Evolutionary conservation across 208 protist species (phyloP).

Genomic region (Leishmania martiniquensis): DNA sequence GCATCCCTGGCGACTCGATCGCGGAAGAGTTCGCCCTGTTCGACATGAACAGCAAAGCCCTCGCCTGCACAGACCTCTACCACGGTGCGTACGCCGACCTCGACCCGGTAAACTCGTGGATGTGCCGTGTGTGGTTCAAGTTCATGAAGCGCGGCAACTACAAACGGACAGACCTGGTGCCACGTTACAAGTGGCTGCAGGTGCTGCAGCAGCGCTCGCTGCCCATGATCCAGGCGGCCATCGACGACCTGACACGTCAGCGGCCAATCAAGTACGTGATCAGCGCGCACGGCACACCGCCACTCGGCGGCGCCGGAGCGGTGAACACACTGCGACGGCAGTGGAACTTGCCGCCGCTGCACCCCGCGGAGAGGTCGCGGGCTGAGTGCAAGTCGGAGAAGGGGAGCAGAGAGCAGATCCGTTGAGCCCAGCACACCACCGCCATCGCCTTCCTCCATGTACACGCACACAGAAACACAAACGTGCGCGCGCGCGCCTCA

Average conservation of each 20-base stretch:
- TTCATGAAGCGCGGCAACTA: conserved; percentile 85
- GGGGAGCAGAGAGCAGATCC: background rate
- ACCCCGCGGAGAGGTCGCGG: conserved; percentile 15
- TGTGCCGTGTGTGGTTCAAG: conserved; percentile 92
- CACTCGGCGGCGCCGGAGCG: conserved; percentile 39
- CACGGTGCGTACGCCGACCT: conserved; percentile 83
- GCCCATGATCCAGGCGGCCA: conserved; percentile 32
- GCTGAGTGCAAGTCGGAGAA: background rate
- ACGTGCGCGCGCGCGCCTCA: background rate
- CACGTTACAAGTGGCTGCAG: conserved; percentile 78
- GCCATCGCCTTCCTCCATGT: background rate
- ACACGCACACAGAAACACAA: background rate
- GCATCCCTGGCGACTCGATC: conserved; percentile 63
- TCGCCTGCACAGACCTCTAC: conserved; percentile 85
- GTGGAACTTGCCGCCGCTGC: conserved; percentile 67
- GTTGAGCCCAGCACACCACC: background rate
- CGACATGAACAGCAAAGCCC: conserved; percentile 45
- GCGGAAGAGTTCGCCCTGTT: conserved; percentile 85
- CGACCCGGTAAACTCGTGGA: conserved; percentile 87
- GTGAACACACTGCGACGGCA: conserved; percentile 62
- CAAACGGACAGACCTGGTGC: conserved; percentile 70
- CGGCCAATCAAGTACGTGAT: conserved; percentile 53
- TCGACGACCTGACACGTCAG: conserved; percentile 64
- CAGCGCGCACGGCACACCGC: conserved; percentile 76
- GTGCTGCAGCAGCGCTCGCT: conserved; percentile 55